Base-by-base conservation (phyloP, 768 basidiomycete species). In the Trametes sanguinea region DNA sequence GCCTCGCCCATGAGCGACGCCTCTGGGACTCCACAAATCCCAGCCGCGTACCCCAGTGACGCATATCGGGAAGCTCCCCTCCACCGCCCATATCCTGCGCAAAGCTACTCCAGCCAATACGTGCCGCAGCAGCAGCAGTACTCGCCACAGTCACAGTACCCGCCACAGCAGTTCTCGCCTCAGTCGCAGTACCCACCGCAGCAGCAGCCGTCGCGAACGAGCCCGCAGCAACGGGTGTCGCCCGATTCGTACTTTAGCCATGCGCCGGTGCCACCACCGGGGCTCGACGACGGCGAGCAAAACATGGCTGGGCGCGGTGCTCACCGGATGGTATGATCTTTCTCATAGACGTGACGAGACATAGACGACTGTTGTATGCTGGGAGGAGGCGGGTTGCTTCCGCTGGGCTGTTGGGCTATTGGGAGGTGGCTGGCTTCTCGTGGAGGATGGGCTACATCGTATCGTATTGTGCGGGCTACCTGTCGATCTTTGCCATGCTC, bases 51-150 rank as follows among this genome's bases (percentile, higher is more conserved):
- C 67, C 35, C 54, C 44, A 61, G 68, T 60, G 76, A 77, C 10
- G 78, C 75, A 4, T 78, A 77, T 62, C 76, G 86, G 48, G 84
- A 88, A 66, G 87, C 87, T 5, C 83, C 89, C 1, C 70, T 85
- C 1, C 87, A 90, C 68, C 79, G 89, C 59, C 87, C 86, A 1
- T 73, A 79, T 56, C 68, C 73, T 11, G 48, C 65, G 1, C 57
- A 52, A 17, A 48, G 29, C 8, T 56, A 56, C 54, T 33, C 54
- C 3, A 8, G 33, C 42, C 64, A 54, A 33, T 61, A 58, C 51
- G 32, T 57, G 4, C 55, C 63, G 7, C 57, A 58, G 52, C 47
- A 44, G 40, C 62, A 56, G 32, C 52, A 59, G 16, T 35, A 62
- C 43, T 57, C 56, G 22, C 35, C 42, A n/a, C 56, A 58, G 16